These are phyloP conservation scores for Alisma plantagoaquatica DNA, from an alignment of 106 monocot species.

Conservation along the genomic window DNA sequence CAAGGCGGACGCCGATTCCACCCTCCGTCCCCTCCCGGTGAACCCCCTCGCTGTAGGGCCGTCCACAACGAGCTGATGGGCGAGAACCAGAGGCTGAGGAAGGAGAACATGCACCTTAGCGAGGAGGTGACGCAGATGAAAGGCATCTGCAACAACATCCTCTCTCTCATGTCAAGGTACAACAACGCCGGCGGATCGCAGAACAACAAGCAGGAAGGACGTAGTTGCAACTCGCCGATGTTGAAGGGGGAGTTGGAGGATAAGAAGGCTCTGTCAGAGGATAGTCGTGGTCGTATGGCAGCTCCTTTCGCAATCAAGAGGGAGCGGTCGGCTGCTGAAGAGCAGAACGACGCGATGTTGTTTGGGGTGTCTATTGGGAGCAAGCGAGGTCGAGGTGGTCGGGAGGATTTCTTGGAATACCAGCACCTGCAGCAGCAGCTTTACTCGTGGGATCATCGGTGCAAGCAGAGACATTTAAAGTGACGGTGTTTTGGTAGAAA, in stretches of 20 bases:
- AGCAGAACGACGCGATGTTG: not conserved
- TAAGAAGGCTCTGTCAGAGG: not conserved
- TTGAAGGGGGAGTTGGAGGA: not conserved
- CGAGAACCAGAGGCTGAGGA: constrained; percentile 13
- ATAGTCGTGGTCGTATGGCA: not conserved
- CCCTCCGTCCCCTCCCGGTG: too few species aligned
- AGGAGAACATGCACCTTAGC: constrained; percentile 5
- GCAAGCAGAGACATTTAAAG: too few species aligned
- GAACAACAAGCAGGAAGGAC: not conserved
- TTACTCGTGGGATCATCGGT: too few species aligned
- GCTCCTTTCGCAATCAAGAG: not conserved
- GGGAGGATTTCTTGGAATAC: not conserved
- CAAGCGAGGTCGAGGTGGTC: not conserved
- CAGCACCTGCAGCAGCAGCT: not conserved
- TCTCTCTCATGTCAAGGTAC: constrained; percentile 9
- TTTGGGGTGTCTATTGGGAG: constrained; percentile 8
- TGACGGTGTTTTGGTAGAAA: too few species aligned
- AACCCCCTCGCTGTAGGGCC: too few species aligned
- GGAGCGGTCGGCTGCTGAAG: not conserved
- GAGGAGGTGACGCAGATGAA: constrained; percentile 7
- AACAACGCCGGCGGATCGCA: constrained; percentile 1
- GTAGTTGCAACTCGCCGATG: not conserved
- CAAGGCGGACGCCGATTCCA: too few species aligned
- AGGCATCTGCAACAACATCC: constrained; percentile 6
- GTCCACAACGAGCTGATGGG: constrained; percentile 3